phyloP scores from a whole-genome alignment of 495 filamentous ascomycete species.

The Letharia columbiana region DNA sequence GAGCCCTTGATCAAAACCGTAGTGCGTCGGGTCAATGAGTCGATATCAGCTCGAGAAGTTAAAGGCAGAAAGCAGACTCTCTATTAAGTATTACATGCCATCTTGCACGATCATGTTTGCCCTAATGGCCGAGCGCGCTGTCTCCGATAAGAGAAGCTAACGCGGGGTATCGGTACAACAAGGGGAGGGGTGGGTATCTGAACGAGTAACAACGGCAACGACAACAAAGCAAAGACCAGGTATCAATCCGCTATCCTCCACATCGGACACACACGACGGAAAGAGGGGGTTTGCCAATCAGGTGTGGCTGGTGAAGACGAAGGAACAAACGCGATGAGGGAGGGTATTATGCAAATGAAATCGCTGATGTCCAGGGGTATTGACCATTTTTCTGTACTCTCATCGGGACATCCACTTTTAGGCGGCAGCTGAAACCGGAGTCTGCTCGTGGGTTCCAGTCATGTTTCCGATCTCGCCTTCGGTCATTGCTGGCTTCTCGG shows the following conservation, averaged over 20 bases:
- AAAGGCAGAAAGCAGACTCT: neutral
- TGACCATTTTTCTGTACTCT: neutral
- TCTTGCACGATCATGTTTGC: conserved; percentile 17
- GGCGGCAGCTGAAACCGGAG: conserved; percentile 17
- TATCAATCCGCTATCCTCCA: neutral
- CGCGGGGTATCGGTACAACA: conserved; percentile 23
- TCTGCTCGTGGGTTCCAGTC: conserved; percentile 10
- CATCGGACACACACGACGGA: neutral
- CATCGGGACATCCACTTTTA: neutral
- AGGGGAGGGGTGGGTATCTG: conserved; percentile 16
- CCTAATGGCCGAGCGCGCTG: conserved; percentile 21
- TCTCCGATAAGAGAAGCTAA: conserved; percentile 20
- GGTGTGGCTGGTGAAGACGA: neutral
- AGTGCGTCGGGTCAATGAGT: too few species aligned
- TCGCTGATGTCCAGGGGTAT: conserved; percentile 6
- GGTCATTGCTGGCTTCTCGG: conserved; percentile 11
- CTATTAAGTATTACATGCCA: conserved; percentile 22
- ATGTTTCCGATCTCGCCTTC: conserved; percentile 10
- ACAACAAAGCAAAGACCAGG: neutral
- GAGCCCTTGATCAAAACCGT: too few species aligned
- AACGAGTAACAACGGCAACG: neutral
- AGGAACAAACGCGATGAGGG: conserved; percentile 1
- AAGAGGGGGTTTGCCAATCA: neutral
- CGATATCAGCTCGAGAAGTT: too few species aligned
- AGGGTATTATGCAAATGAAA: conserved; percentile 7